Base-by-base conservation (phyloP, 345 rosid species). In the Dipteronia sinensis region DNA sequence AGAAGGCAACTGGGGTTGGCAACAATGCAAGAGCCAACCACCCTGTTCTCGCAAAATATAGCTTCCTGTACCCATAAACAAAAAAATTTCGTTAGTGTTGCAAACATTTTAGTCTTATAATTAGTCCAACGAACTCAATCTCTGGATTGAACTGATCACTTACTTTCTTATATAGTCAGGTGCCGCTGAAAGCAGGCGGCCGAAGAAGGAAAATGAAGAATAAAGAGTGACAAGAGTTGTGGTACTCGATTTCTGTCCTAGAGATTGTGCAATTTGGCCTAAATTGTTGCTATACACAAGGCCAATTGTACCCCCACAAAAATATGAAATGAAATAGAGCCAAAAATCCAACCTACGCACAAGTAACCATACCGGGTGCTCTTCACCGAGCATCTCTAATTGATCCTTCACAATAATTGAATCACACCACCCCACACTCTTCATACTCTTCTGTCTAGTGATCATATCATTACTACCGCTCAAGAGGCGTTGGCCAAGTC, bases 241-340 rank as follows among this genome's bases (percentile, higher is more conserved):
- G 12, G 93, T 90, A 16, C 83, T 78, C 0, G 92, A 78, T 55
- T 90, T 63, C 59, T 91, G 87, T 71, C 98, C 97, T 9, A 90
- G 82, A 4, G 98, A 94, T 76, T 94, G 92, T 61, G 98, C 97
- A 77, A 96, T 96, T 86, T 94, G 98, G 69, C 99, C 99, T 1
- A 96, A 83, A 76, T 92, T 96, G 80, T 96, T 96, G 83, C 98
- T 96, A 77, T 94, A 96, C 27, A 94, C 98, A 38, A 96, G 98
- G 15, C 98, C 99, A 73, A 96, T 94, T 40, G 99, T 90, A 6
- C 99, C 98, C 10, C 99, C 99, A 47, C 98, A 96, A 78, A 96
- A 88, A 55, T 96, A 94, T 1, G 97, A 91, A 16, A 86, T 6
- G 79, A 87, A 96, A 77, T 96, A 96, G 13, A 96, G 86, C 99